Evolutionary conservation across 1,139 yeast species (phyloP).

Genomic region (Wickerhamiella infanticola): DNA sequence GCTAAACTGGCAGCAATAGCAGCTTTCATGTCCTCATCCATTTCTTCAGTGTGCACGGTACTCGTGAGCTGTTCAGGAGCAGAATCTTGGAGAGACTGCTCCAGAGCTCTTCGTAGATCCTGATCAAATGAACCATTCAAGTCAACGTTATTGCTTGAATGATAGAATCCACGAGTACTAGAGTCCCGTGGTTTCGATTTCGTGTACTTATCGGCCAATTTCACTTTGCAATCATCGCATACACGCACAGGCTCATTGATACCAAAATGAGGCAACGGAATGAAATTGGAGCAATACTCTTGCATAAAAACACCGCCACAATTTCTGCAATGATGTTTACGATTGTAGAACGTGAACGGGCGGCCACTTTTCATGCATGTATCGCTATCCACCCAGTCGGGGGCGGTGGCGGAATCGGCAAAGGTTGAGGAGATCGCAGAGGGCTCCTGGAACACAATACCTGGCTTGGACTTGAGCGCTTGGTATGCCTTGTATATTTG

Average conservation of each 20-base stretch:
- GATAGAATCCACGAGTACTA: background rate
- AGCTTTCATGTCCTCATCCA: constrained; percentile 81
- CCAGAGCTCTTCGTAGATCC: constrained; percentile 63
- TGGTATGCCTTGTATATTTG: constrained; percentile 52
- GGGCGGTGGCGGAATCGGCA: constrained; percentile 85
- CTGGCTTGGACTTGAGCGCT: constrained; percentile 40
- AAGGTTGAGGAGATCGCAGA: constrained; percentile 32
- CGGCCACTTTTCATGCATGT: constrained; percentile 90
- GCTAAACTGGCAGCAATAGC: constrained; percentile 88
- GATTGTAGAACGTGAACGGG: constrained; percentile 60
- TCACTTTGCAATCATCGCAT: constrained; percentile 75
- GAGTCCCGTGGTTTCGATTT: background rate
- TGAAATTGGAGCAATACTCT: constrained; percentile 54
- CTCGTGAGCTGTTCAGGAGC: constrained; percentile 9
- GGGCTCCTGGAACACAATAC: constrained; percentile 48
- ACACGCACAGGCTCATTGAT: constrained; percentile 82
- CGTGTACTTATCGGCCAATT: constrained; percentile 21
- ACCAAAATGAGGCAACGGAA: constrained; percentile 71
- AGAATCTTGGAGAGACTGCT: constrained; percentile 52
- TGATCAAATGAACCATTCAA: constrained; percentile 34
- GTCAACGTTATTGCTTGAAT: constrained; percentile 11
- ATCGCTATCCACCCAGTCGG: constrained; percentile 94
- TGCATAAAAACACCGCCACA: constrained; percentile 95
- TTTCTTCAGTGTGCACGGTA: constrained; percentile 35
- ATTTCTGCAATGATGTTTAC: constrained; percentile 93